phyloP scores from a whole-genome alignment of 2,329 filamentous ascomycete species.

The Nemania abortiva region DNA sequence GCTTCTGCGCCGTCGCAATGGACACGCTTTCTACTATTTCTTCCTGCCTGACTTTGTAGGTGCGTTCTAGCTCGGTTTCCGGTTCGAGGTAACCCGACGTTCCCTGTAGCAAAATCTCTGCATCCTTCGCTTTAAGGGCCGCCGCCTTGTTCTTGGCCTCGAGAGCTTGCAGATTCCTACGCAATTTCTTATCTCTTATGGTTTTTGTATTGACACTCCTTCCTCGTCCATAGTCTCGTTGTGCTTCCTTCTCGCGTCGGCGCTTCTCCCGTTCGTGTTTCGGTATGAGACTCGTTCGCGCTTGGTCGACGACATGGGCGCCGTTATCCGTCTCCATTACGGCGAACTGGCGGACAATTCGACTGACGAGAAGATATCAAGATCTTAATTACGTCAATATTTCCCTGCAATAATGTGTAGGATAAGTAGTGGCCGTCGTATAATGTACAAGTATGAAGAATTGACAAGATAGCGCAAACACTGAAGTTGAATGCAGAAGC shows the following conservation, averaged over 20 bases:
- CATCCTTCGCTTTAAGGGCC: constrained; percentile 87
- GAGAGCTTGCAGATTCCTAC: constrained; percentile 80
- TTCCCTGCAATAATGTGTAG: neutral
- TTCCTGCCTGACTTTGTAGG: constrained; percentile 91
- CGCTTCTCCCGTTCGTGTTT: constrained; percentile 64
- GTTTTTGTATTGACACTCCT: constrained; percentile 76
- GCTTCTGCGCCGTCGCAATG: constrained; percentile 88
- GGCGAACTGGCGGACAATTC: neutral
- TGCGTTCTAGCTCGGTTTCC: constrained; percentile 88
- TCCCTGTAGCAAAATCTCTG: constrained; percentile 93
- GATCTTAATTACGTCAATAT: too few species aligned
- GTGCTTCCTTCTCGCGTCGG: constrained; percentile 70
- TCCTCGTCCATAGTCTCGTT: constrained; percentile 87
- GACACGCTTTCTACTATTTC: constrained; percentile 82
- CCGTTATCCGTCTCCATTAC: constrained; percentile 59
- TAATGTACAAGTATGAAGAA: neutral
- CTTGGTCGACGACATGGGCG: constrained; percentile 62
- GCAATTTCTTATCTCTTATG: constrained; percentile 90
- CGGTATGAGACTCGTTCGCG: constrained; percentile 65
- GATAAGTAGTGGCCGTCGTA: constrained; percentile 2
- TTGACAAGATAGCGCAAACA: constrained; percentile 26
- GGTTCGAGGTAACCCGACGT: constrained; percentile 86
- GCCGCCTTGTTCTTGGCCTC: constrained; percentile 88
- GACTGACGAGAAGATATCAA: neutral
- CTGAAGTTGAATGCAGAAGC: constrained; percentile 22